phyloP scores from a whole-genome alignment of 1,284 basidiomycete species.

The Rhodotorula sp. region DNA sequence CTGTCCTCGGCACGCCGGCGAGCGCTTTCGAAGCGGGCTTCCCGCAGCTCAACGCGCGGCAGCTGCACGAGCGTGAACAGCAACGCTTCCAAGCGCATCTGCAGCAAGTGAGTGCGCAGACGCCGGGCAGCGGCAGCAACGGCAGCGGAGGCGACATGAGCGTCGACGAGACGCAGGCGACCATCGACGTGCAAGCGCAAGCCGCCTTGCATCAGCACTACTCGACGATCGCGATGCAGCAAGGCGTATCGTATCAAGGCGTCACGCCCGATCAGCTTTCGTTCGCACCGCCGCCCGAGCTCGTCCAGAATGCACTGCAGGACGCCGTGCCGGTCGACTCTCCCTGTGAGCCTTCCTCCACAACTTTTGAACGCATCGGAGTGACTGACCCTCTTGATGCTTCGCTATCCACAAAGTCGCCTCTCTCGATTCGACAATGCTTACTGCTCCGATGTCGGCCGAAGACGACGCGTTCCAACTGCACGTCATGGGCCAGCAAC shows the following conservation, averaged over 20 bases:
- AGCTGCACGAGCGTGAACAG: constrained; percentile 9
- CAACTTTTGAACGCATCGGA: too few species aligned
- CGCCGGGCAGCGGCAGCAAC: too few species aligned
- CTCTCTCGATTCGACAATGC: constrained; percentile 10
- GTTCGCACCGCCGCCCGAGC: constrained; percentile 29
- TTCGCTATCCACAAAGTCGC: constrained; percentile 1
- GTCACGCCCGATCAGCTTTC: constrained; percentile 22
- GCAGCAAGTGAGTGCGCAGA: not conserved
- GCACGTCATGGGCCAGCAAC: constrained; percentile 28
- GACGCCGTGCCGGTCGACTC: constrained; percentile 21
- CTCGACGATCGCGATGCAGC: constrained; percentile 9
- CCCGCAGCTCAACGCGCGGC: constrained; percentile 15
- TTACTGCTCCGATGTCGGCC: constrained; percentile 8
- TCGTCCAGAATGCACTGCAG: constrained; percentile 31
- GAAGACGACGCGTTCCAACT: constrained; percentile 23
- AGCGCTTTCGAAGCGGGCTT: constrained; percentile 18
- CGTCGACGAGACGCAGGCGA: constrained; percentile 21
- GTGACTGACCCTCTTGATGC: not conserved
- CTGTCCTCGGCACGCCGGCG: constrained; percentile 14
- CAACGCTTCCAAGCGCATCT: constrained; percentile 11
- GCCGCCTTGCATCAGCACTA: constrained; percentile 37
- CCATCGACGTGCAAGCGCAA: constrained; percentile 21
- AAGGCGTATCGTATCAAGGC: constrained; percentile 9
- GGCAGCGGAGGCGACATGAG: constrained; percentile 17
- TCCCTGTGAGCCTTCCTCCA: constrained; percentile 6